A percentile compares a stretch with the other conserved stretches of the same genome.
phyloP scores from a whole-genome alignment of 805 yeast species.

The Hanseniaspora taiwanica region DNA sequence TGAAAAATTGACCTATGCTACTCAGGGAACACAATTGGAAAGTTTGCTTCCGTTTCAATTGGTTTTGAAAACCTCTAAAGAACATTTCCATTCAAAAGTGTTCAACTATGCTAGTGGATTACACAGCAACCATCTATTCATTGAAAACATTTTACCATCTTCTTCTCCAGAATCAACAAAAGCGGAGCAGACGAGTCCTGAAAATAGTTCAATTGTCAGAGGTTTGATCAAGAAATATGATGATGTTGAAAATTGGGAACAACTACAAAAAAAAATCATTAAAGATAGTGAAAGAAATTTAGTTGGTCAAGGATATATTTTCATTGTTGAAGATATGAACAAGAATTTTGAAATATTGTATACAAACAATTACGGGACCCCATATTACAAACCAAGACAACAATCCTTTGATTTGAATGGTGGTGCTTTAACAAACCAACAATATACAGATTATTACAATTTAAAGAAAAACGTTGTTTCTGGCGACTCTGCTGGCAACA shows the following conservation, averaged over 20 bases:
- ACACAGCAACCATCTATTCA: conserved; percentile 83
- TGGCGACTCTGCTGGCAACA: background rate
- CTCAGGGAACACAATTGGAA: conserved; percentile 72
- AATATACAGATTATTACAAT: conserved; percentile 32
- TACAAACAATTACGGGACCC: conserved; percentile 66
- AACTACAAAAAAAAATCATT: conserved; percentile 37
- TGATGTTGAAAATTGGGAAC: conserved; percentile 27
- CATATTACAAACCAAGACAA: conserved; percentile 53
- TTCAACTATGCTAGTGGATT: conserved; percentile 86
- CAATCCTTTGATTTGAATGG: conserved; percentile 69
- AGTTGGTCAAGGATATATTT: conserved; percentile 62
- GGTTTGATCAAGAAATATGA: conserved; percentile 24
- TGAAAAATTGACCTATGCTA: conserved; percentile 44
- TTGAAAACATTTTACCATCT: conserved; percentile 36
- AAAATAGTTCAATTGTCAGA: conserved; percentile 18
- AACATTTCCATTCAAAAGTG: conserved; percentile 46
- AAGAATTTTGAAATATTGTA: conserved; percentile 42
- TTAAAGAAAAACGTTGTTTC: conserved; percentile 29
- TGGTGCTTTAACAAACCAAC: conserved; percentile 29
- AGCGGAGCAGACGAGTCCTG: too few species aligned
- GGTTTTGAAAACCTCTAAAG: conserved; percentile 49
- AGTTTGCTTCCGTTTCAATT: conserved; percentile 63
- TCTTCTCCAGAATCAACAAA: too few species aligned
- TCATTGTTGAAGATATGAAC: conserved; percentile 50
- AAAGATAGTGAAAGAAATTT: conserved; percentile 33